A percentile compares a stretch with the other conserved stretches of the same genome.
Evolutionary conservation across 2,329 filamentous ascomycete species (phyloP).

Genomic region (Pochonia chlamydosporia): DNA sequence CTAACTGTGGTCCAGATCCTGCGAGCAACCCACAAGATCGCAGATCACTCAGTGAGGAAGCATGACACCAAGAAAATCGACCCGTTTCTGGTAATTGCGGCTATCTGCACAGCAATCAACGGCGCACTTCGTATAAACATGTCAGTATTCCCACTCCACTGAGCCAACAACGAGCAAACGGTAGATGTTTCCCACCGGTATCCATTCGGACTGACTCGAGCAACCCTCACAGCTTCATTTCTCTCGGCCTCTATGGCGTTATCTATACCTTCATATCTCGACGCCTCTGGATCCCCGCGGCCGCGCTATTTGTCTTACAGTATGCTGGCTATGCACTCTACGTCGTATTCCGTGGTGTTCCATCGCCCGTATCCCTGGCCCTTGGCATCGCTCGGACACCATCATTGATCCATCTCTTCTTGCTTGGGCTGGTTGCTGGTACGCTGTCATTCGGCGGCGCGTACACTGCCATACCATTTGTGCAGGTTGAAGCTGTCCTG

Average conservation of each 20-base stretch:
- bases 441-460: slow-evolving; percentile 8
- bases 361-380: slow-evolving; percentile 7
- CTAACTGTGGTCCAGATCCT: background rate
- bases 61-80: background rate
- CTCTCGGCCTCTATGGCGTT: slow-evolving; percentile 4
- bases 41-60: slow-evolving; percentile 1
- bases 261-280: slow-evolving; percentile 7
- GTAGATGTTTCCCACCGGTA: too few species aligned
- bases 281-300: slow-evolving; percentile 8
- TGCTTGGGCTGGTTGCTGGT: slow-evolving; percentile 7
- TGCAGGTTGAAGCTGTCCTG: slow-evolving; percentile 9
- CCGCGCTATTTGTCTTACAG: slow-evolving; percentile 5
- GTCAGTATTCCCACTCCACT: background rate
- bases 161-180: background rate
- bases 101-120: slow-evolving; percentile 3
- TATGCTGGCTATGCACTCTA: slow-evolving; percentile 8
- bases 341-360: slow-evolving; percentile 9
- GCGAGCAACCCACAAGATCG: slow-evolving; percentile 1
- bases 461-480: slow-evolving; percentile 8
- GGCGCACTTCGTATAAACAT: slow-evolving; percentile 9
- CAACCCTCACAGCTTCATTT: slow-evolving; percentile 5
- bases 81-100: slow-evolving; percentile 2
- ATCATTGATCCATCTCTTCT: slow-evolving; percentile 6
- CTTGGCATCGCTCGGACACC: slow-evolving; percentile 8
- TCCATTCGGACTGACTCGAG: background rate